Base-by-base conservation (phyloP, 805 yeast genomes). In the Ogataea ramenticola region DNA sequence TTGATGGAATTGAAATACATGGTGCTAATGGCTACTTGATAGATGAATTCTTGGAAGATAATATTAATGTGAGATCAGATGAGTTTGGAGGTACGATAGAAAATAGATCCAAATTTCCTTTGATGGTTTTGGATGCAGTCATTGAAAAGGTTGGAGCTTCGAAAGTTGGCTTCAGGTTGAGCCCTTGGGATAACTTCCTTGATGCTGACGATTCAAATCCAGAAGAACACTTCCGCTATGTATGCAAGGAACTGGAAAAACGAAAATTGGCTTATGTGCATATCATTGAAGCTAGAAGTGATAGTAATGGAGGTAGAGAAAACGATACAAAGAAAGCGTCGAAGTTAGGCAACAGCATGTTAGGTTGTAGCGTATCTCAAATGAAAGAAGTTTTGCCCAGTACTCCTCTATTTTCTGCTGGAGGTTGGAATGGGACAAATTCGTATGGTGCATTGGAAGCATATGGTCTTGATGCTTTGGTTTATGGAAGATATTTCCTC, bases 61-160 rank as follows among this genome's bases (percentile, higher is more conserved):
- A 53, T 36, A 54, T 62, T 29, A 68, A 70, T 48, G 22, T 53
- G 17, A 56, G 72, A 62, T 68, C 70, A 5, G 82, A 77, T 56
- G 67, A 72, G 50, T 77, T 76, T 49, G 82, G 81, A 48, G 82
- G 80, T 4, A 65, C 40, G 59, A 63, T 68, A 41, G 73, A 67
- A 43, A 68, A 68, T 43, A 57, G 74, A 49, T 56, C 60, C 22
- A 56, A 64, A 43, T 60, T 68, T 36, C 52, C 56, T 2, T 47
- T 68, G 39, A 67, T 58, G 41, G 34, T 66, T 10, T 39, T 63
- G 20, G 74, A 70, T 44, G 72, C 71, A 6, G 58, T 71, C 14
- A 51, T 44, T 17, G 60, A 42, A 6, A 54, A 57, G 6, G 49
- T 70, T 40, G 75, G 71, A 5, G 65, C 68, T 10, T 57, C 62